Evolutionary conservation across 2,329 filamentous ascomycete genomes (phyloP), one percentile per base, ranked within the genome.

Genomic region (Karstenula rhodostoma): DNA sequence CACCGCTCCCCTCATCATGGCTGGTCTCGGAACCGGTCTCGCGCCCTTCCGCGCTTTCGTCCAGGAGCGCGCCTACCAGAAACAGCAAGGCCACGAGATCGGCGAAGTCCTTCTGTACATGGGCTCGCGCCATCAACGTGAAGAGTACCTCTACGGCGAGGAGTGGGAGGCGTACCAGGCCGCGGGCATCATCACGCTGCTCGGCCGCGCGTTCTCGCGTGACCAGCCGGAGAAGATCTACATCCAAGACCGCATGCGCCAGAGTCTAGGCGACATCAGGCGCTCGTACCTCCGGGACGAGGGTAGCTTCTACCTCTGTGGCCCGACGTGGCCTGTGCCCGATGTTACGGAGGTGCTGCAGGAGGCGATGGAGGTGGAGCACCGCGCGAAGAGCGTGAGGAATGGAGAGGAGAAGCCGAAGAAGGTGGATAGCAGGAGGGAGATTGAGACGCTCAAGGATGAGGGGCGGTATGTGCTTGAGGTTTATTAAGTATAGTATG

Each of bases 1-100:
- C 69, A 95, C 92, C 40, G 92, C 94, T 50, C 95, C 95, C 43
- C 89, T 99, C 76, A 97, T 99, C 84, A 97, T 99, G 94, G 95
- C 95, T 10, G 95, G 95, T 78, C 90, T 98, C n/a, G 95, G 95
- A 65, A 99, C 95, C 0, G 95, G 95, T 75, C 89, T 99, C 23
- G 95, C 95, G 1, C 95, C 95, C n/a, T 99, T 99, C 92, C 93
- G 95, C 67, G 95, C 95, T 61, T 99, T 99, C 75, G 91, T 98
- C 49, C 95, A 99, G 82, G 95, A 99, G 83, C 94, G 95, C 59
- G 95, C 95, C 52, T 93, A 96, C 88, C 94, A 99, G 78, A 97
- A 97, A 83, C 90, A 93, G n/a, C 92, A 96, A 78, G 95, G 95
- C 79, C 94, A 96, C 83, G 89, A 95, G 60, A 97, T 99, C 68